These are phyloP conservation scores for Lasiodiplodia citricola DNA, from an alignment of 2,329 filamentous ascomycete genomes.

Conservation along the genomic window DNA sequence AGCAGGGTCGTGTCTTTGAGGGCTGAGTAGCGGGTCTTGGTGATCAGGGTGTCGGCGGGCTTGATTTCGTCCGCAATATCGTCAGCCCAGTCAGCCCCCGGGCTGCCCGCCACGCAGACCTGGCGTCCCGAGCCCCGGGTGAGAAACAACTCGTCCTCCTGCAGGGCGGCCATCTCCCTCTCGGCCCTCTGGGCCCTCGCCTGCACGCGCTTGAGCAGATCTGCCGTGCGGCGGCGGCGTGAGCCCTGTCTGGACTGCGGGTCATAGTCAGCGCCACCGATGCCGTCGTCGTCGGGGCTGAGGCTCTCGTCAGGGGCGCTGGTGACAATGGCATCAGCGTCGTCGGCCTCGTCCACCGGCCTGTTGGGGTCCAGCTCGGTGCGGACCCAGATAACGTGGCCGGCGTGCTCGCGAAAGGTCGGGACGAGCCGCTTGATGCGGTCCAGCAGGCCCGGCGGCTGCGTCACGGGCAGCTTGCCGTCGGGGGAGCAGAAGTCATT, in stretches of 20 bases:
- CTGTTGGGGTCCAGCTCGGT: conserved; percentile 73
- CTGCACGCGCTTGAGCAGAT: conserved; percentile 45
- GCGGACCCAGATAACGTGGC: conserved; percentile 83
- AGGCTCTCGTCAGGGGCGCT: conserved; percentile 41
- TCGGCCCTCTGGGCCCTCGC: conserved; percentile 34
- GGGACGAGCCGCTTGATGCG: conserved; percentile 69
- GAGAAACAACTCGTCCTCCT: conserved; percentile 55
- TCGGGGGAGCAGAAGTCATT: conserved; percentile 80
- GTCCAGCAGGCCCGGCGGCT: conserved; percentile 69
- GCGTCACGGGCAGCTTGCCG: conserved; percentile 69
- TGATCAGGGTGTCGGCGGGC: conserved; percentile 58
- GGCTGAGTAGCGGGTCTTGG: conserved; percentile 87
- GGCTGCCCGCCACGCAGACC: conserved; percentile 49
- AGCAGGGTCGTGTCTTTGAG: conserved; percentile 78
- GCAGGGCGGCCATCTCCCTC: conserved; percentile 20
- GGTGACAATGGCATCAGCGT: conserved; percentile 51
- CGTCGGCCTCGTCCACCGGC: conserved; percentile 56
- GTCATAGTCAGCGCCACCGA: conserved; percentile 27
- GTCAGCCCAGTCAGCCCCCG: conserved; percentile 58
- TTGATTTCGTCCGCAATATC: conserved; percentile 57
- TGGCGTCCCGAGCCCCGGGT: conserved; percentile 43
- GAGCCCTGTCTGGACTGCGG: conserved; percentile 44
- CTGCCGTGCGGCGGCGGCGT: conserved; percentile 38
- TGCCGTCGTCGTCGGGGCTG: conserved; percentile 40
- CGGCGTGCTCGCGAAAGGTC: conserved; percentile 70